A percentile compares a stretch with the other conserved stretches of the same genome.
These are phyloP conservation scores for Pichia sp. DNA, from an alignment of 1,139 yeast genomes.

Conservation along the genomic window DNA sequence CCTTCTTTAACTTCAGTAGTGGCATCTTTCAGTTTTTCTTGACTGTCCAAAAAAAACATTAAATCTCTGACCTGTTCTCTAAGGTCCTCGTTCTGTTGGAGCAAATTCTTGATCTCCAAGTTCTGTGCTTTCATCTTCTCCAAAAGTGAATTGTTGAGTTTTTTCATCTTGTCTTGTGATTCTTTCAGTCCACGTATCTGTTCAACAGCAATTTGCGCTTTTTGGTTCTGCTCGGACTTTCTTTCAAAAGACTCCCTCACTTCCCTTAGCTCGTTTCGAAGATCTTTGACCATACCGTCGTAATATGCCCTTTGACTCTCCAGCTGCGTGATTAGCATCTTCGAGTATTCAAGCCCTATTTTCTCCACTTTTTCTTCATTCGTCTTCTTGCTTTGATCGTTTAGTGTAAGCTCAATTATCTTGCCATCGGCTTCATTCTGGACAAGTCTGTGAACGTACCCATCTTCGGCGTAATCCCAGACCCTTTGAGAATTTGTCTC, in stretches of 20 bases:
- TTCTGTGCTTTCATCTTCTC: slow-evolving; percentile 47
- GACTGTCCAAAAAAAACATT: slow-evolving; percentile 75
- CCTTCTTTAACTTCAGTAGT: slow-evolving; percentile 70
- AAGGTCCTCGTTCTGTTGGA: slow-evolving; percentile 42
- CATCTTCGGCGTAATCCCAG: slow-evolving; percentile 94
- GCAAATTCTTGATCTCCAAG: slow-evolving; percentile 31
- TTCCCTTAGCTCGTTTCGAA: slow-evolving; percentile 21
- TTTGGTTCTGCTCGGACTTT: no score
- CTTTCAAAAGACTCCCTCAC: no score
- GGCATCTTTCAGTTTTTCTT: slow-evolving; percentile 62
- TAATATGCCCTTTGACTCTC: slow-evolving; percentile 89
- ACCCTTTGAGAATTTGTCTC: slow-evolving; percentile 78
- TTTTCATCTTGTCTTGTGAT: slow-evolving; percentile 35
- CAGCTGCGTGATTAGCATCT: slow-evolving; percentile 67
- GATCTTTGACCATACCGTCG: no score
- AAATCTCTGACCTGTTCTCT: slow-evolving; percentile 70
- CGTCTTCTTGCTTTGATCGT: slow-evolving; percentile 18
- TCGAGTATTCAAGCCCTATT: slow-evolving; percentile 73
- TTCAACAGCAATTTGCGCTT: no score
- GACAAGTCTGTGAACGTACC: slow-evolving; percentile 79
- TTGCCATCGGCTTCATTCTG: slow-evolving; percentile 86
- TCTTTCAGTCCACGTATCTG: no score
- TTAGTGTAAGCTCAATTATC: slow-evolving; percentile 55
- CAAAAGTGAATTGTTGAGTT: slow-evolving; percentile 50
- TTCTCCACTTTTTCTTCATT: slow-evolving; percentile 31